Base-by-base conservation (phyloP, 805 yeast species). In the Debaryomyces castellii region DNA sequence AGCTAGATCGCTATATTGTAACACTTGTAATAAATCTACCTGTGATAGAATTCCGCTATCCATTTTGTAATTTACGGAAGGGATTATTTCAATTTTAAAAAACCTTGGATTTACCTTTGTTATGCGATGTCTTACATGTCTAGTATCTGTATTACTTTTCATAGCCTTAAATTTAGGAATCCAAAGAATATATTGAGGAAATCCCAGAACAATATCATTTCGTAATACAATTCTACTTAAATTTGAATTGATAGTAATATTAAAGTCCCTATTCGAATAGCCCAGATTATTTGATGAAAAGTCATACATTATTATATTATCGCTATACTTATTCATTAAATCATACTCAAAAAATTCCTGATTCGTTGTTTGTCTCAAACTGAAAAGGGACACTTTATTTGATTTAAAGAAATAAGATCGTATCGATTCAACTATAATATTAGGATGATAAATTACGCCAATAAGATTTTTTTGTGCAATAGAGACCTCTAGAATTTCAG, bases 361-460 rank as follows among this genome's bases (percentile, higher is more conserved):
- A 7, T 30, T 25, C 10, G 9, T 39, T 5, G 18, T 39, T 16
- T 24, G 11, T 10, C 16, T 5, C 12, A 37, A 12, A 5, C 39
- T 37, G n/a, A 24, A 28, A 30, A 49, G 39, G 3, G 20, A 24
- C 16, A 42, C 46, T 12, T 36, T 44, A 20, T 30, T 18, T 8
- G 48, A 22, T 14, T 24, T 24, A 11, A 44, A 36, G 20, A 57
- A 21, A 7, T 37, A 22, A 6, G 21, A 25, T 27, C 49, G 37
- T 10, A 58, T 30, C 5, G 35, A 38, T 17, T 48, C 43, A 20
- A 46, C 28, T 8, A 58, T 14, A 16, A 43, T 25, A 6, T 38
- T 45, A 1, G 63, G 58, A 36, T 54, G 58, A 44, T 58, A 58
- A 25, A 57, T 20, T n/a, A 51, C 25, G 2, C 52, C 61, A 2